These are phyloP conservation scores for Penicillium nucicola DNA, from an alignment of 495 filamentous ascomycete species.

Conservation along the genomic window DNA sequence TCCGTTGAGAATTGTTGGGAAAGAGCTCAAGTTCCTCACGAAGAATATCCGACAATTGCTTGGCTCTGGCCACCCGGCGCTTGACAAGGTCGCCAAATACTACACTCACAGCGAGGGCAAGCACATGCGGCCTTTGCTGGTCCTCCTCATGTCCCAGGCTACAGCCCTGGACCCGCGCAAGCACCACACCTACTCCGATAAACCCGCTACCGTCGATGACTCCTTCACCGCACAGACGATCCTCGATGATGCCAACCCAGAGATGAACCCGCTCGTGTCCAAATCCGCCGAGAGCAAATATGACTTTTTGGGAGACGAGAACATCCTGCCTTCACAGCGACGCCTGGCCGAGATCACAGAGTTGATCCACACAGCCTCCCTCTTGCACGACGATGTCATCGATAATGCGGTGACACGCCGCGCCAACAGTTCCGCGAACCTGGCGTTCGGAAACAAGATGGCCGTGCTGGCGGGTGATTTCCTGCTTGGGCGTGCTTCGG, in stretches of 20 bases:
- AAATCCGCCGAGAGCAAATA: constrained; percentile 48
- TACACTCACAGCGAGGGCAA: constrained; percentile 97
- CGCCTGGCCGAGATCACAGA: constrained; percentile 95
- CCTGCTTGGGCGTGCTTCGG: constrained; percentile 86
- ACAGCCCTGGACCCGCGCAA: constrained; percentile 75
- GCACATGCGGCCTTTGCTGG: constrained; percentile 89
- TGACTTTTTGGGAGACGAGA: constrained; percentile 52
- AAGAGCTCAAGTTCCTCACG: constrained; percentile 91
- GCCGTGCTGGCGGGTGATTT: constrained; percentile 96
- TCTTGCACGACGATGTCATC: constrained; percentile 97
- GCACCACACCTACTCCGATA: constrained; percentile 32
- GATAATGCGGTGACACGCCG: constrained; percentile 84
- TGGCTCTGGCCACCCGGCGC: constrained; percentile 86
- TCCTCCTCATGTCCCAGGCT: constrained; percentile 93
- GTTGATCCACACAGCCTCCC: constrained; percentile 91
- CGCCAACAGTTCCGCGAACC: constrained; percentile 81
- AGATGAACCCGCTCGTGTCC: constrained; percentile 50
- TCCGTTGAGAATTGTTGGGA: constrained; percentile 77
- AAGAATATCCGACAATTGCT: constrained; percentile 85
- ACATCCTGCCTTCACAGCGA: constrained; percentile 88
- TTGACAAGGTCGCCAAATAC: constrained; percentile 96
- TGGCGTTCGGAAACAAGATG: constrained; percentile 98
- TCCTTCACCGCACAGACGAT: constrained; percentile 73
- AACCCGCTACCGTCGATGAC: constrained; percentile 57
- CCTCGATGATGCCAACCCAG: constrained; percentile 81